These are phyloP conservation scores for Scytalidium lignicola DNA, from an alignment of 2,329 filamentous ascomycete genomes.

Conservation along the genomic window DNA sequence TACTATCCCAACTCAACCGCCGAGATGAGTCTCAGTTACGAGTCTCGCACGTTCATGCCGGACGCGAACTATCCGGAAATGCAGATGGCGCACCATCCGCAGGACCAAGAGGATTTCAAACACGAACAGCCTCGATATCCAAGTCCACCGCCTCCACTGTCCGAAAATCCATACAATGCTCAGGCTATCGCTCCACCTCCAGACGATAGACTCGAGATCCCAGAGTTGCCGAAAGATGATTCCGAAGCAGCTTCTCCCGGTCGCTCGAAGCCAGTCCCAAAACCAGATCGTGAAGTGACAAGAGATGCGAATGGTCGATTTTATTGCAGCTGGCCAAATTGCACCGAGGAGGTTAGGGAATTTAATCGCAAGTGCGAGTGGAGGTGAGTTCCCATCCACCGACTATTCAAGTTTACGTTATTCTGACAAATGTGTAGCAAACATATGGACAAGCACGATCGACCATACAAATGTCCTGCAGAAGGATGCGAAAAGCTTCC, in stretches of 20 bases:
- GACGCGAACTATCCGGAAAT: constrained; percentile 20
- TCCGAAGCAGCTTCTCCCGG: constrained; percentile 24
- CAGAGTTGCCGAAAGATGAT: constrained; percentile 19
- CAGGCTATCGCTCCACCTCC: constrained; percentile 16
- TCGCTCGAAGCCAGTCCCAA: constrained; percentile 46
- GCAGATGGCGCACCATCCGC: constrained; percentile 20
- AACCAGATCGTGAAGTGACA: constrained; percentile 51
- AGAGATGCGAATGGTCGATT: constrained; percentile 72
- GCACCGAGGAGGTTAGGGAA: constrained; percentile 55
- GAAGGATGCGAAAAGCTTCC: constrained; percentile 86
- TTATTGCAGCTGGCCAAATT: constrained; percentile 67
- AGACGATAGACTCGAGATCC: constrained; percentile 16
- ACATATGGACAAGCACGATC: constrained; percentile 97
- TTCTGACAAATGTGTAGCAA: constrained; percentile 52
- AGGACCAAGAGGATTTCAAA: constrained; percentile 21
- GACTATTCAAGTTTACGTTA: constrained; percentile 10
- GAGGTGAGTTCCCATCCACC: constrained; percentile 61
- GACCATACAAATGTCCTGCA: constrained; percentile 81
- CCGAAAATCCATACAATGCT: constrained; percentile 24
- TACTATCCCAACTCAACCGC: not conserved
- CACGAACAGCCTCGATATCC: constrained; percentile 25
- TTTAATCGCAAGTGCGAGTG: constrained; percentile 89
- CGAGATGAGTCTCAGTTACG: constrained; percentile 24
- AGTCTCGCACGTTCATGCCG: constrained; percentile 18
- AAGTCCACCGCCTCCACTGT: constrained; percentile 21